Percentiles rank a stretch among this genome's conserved stretches.
phyloP scores from a whole-genome alignment of 2,329 filamentous ascomycete species.

The Ophiostoma populinum region DNA sequence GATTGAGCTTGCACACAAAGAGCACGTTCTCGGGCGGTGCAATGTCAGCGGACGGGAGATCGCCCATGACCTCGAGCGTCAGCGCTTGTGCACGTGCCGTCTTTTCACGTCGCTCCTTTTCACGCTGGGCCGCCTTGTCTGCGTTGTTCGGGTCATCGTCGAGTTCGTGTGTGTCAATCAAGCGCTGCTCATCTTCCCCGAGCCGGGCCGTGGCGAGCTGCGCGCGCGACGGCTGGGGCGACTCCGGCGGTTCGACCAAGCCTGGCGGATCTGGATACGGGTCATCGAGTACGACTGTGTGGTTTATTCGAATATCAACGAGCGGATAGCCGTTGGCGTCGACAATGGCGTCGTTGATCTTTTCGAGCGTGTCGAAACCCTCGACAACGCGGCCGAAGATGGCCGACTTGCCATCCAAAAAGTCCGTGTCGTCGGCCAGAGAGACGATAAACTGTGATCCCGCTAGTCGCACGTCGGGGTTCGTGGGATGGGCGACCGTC shows the following conservation, averaged over 20 bases:
- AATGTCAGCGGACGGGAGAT: constrained; percentile 92
- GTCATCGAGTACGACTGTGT: constrained; percentile 83
- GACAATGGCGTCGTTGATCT: constrained; percentile 78
- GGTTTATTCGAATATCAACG: constrained; percentile 86
- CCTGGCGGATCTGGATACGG: constrained; percentile 71
- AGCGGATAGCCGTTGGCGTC: constrained; percentile 75
- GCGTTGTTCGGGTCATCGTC: constrained; percentile 49
- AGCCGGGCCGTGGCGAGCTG: constrained; percentile 88
- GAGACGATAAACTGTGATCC: constrained; percentile 92
- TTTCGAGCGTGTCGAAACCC: constrained; percentile 84
- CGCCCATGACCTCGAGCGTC: constrained; percentile 94
- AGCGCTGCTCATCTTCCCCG: constrained; percentile 60
- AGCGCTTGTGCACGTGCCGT: constrained; percentile 88
- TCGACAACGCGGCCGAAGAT: constrained; percentile 93
- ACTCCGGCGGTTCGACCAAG: constrained; percentile 59
- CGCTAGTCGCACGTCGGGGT: constrained; percentile 68
- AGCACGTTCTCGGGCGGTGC: constrained; percentile 93
- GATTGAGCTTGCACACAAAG: constrained; percentile 97
- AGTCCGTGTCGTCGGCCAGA: constrained; percentile 75
- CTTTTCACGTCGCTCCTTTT: constrained; percentile 66
- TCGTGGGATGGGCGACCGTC: constrained; percentile 57
- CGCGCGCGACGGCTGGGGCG: constrained; percentile 64
- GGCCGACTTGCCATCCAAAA: constrained; percentile 80
- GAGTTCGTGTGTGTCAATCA: constrained; percentile 35
- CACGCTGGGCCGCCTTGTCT: constrained; percentile 46